Base-by-base conservation (phyloP, 768 basidiomycete genomes). In the Exsudoporus frostii region DNA sequence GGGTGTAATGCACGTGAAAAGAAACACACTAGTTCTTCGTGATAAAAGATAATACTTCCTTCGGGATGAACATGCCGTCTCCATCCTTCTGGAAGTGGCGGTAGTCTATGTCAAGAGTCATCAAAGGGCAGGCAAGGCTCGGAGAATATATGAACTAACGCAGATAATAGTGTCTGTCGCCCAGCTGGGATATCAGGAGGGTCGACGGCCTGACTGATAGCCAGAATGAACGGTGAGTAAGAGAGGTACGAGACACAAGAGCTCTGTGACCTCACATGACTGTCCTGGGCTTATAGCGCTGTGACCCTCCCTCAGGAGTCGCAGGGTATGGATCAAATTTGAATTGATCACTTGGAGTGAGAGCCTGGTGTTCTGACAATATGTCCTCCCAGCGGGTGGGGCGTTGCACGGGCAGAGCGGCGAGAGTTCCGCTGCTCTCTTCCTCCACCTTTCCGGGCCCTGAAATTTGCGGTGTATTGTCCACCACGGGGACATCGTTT, bases 31-130 rank as follows among this genome's bases (percentile, higher is more conserved):
- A 59, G 20, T 57, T 11, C 41, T 41, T 47, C 45, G 22, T 59
- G 46, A 29, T 58, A 59, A 29, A 54, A 58, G 13, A 59, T 11
- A 24, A 44, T 34, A 7, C 20, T 34, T 11, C 58, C 58, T 60
- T 60, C 58, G 3, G 57, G 58, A 30, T 59, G 58, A 20, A 59
- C 37, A 34, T 60, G 32, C 14, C 55, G 39, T 3, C 14, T 56
- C 62, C 50, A 62, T 33, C 42, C 48, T 2, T 44, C 38, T 13
- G 38, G 19, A 37, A 41, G 45, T 27, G 5, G 4, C 2, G 33
- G 48, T 14, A 55, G n/a, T 29, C 59, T 60, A 14, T 36, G 27
- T 50, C 17, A 29, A 13, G 13, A 13, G 24, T 1, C 19, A 24
- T 53, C 17, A 27, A 27, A 9, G 7, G 15, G 11, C 2, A 20